phyloP scores from a whole-genome alignment of 1,139 yeast species.

The Yarrowia galli region DNA sequence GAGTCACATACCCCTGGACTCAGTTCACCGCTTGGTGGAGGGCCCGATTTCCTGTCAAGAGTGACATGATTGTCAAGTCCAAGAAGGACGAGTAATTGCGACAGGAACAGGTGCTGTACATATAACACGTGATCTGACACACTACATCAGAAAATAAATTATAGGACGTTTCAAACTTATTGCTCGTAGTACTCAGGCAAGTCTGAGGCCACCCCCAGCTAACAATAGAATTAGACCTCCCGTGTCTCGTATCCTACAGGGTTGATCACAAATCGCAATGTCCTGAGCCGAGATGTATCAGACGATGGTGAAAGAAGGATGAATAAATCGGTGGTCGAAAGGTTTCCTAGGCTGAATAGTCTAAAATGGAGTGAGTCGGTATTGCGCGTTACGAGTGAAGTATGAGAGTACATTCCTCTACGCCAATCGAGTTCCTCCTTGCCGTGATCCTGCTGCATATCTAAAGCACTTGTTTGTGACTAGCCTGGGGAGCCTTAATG shows the following conservation, averaged over 20 bases:
- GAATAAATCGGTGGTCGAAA: too few species aligned
- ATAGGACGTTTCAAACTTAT: background rate
- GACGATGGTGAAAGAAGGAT: too few species aligned
- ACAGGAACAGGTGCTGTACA: too few species aligned
- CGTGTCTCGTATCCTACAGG: background rate
- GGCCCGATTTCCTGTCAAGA: constrained; percentile 22
- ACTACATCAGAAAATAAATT: background rate
- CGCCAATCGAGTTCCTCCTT: too few species aligned
- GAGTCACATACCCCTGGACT: constrained; percentile 42
- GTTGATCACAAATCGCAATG: constrained; percentile 23
- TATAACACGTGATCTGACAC: background rate
- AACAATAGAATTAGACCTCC: background rate
- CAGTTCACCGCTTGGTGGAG: constrained; percentile 42
- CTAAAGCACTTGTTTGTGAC: too few species aligned
- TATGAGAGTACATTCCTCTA: too few species aligned
- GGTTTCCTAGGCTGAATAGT: too few species aligned
- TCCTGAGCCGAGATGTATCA: background rate
- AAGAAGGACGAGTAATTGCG: constrained; percentile 11
- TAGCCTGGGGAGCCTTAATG: too few species aligned
- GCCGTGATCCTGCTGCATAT: too few species aligned
- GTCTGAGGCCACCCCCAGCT: too few species aligned
- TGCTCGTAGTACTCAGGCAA: background rate
- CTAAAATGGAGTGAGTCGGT: too few species aligned
- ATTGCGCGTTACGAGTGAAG: too few species aligned
- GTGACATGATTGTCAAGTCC: constrained; percentile 8